Percentiles rank a stretch among this genome's conserved stretches.
These are phyloP conservation scores for Sporisorium graminicola DNA, from an alignment of 1,284 basidiomycete species.

Conservation along the genomic window DNA sequence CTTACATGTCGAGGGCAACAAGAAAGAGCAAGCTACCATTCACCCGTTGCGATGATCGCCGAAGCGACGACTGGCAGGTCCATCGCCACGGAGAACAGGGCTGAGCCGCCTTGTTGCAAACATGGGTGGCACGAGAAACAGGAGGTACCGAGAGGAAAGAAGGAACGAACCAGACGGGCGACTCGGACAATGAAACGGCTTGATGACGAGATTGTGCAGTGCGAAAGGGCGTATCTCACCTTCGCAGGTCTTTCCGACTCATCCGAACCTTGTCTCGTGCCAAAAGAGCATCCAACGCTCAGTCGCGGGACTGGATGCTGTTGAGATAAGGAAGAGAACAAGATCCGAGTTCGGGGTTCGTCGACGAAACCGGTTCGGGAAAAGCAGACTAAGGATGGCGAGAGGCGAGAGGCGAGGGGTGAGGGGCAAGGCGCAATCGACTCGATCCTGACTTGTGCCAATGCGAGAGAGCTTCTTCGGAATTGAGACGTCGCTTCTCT, in stretches of 20 bases:
- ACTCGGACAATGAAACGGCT: constrained; percentile 1
- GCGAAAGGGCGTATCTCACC: neutral
- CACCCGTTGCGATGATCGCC: too few species aligned
- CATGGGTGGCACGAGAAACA: neutral
- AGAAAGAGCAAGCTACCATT: neutral
- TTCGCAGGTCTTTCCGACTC: neutral
- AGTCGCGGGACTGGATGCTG: too few species aligned
- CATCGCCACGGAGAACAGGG: neutral
- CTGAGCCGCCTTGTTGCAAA: neutral
- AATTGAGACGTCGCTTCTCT: neutral
- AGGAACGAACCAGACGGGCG: neutral
- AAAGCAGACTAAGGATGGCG: neutral
- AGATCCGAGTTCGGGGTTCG: neutral
- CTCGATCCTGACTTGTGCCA: neutral
- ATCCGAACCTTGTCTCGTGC: too few species aligned
- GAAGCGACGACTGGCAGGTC: neutral
- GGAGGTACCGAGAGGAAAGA: neutral
- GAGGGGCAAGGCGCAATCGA: constrained; percentile 6
- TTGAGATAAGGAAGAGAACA: neutral
- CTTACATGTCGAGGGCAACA: neutral
- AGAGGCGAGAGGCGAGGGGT: too few species aligned
- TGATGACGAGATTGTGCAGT: constrained; percentile 3
- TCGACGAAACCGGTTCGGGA: neutral
- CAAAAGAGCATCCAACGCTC: too few species aligned
- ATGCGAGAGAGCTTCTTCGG: neutral